Conservation (phyloP, 257 asterid species). For the Petunia axillaris region DNA sequence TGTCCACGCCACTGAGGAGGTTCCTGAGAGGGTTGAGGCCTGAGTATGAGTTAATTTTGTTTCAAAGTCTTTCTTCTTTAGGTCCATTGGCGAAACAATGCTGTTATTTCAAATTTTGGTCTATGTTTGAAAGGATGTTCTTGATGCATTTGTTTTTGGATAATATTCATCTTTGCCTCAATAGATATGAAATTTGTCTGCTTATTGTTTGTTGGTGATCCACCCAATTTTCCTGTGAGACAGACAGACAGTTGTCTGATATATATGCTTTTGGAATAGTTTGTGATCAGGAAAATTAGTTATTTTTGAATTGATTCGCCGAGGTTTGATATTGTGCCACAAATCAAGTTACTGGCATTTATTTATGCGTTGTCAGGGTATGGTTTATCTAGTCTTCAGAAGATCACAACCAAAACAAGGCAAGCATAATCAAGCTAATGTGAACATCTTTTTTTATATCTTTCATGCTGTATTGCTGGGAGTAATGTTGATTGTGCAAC, state of each 20-base stretch:
- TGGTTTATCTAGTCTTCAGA: no score
- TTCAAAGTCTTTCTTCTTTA: not conserved
- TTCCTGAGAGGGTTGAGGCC: not conserved
- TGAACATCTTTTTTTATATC: no score
- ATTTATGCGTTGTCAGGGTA: no score
- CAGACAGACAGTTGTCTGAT: no score
- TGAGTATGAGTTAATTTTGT: not conserved
- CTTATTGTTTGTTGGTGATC: not conserved
- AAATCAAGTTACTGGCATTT: not conserved
- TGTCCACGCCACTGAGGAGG: conserved; percentile 4
- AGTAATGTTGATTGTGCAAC: not conserved
- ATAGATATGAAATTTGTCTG: not conserved
- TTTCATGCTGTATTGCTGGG: not conserved
- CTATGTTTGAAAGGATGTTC: not conserved
- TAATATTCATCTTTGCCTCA: not conserved
- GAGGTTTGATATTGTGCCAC: not conserved
- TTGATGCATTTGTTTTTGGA: not conserved
- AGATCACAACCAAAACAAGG: not conserved
- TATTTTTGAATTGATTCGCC: not conserved
- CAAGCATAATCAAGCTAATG: not conserved
- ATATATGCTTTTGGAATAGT: not conserved
- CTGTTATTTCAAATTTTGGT: not conserved
- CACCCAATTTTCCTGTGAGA: not conserved
- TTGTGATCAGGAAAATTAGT: not conserved
- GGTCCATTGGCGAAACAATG: not conserved